Conservation (phyloP, 2,329 filamentous ascomycete species). For the Fusarium bulbicola region DNA sequence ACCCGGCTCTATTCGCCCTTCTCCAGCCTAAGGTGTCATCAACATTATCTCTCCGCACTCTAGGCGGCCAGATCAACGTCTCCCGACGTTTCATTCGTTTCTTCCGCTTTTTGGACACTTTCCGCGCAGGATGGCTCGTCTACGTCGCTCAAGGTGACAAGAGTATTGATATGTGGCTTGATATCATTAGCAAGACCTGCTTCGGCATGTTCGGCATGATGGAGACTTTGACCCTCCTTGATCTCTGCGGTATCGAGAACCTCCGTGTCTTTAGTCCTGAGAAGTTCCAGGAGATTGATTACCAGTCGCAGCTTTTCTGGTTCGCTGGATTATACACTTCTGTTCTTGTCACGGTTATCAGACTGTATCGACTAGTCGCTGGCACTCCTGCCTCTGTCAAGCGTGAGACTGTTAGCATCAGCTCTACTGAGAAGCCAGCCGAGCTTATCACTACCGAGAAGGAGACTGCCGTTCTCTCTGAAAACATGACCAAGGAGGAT, state of each 20-base stretch:
- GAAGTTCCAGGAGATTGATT: slow-evolving; percentile 56
- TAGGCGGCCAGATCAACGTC: slow-evolving; percentile 57
- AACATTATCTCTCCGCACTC: slow-evolving; percentile 44
- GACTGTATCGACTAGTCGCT: slow-evolving; percentile 51
- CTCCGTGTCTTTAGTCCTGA: slow-evolving; percentile 63
- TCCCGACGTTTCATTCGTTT: slow-evolving; percentile 71
- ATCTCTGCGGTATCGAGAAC: slow-evolving; percentile 55
- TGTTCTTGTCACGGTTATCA: slow-evolving; percentile 54
- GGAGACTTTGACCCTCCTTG: slow-evolving; percentile 70
- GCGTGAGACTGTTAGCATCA: slow-evolving; percentile 43
- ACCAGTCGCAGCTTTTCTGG: slow-evolving; percentile 76
- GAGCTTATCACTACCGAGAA: slow-evolving; percentile 27
- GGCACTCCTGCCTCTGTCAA: slow-evolving; percentile 48
- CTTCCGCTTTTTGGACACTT: slow-evolving; percentile 73
- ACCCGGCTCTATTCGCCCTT: slow-evolving; percentile 52
- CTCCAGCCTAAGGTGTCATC: slow-evolving; percentile 45
- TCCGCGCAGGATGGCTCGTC: slow-evolving; percentile 59
- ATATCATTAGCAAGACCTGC: slow-evolving; percentile 65
- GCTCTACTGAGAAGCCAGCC: slow-evolving; percentile 36
- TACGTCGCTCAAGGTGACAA: slow-evolving; percentile 46
- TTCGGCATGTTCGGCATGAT: slow-evolving; percentile 74
- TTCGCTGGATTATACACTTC: slow-evolving; percentile 68
- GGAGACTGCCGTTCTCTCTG: slow-evolving; percentile 26
- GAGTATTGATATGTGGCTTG: slow-evolving; percentile 56
- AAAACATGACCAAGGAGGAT: slow-evolving; percentile 33